Base-by-base conservation (phyloP, 352 stramenopile species). In the Phytophthora kernoviae region DNA sequence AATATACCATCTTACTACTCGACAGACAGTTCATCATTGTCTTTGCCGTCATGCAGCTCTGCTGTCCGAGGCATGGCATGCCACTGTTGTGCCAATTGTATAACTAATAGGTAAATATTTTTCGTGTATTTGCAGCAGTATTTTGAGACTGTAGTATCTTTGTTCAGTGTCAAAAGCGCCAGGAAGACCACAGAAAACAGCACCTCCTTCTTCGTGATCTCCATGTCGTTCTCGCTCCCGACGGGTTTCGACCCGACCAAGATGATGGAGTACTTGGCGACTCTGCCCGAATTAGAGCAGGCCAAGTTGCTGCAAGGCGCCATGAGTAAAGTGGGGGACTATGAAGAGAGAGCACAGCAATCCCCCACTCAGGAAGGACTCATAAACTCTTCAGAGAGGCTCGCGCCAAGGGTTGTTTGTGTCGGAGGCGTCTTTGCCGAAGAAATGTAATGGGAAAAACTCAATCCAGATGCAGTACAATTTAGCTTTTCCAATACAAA, bases 1-100 rank as follows among this genome's bases (percentile, higher is more conserved):
- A 81, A 79, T 73, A 77, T 75, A 75, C 58, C 68, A 75, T 73
- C 64, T 73, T 72, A 74, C 54, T 42, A 60, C 47, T 60, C 34
- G 56, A 37, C 26, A 58, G 44, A 20, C 27, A 47, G 24, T 7
- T 30, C 6, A 7, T 30, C 24, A 7, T 30, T 30, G 24, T 6
- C 3, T 30, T 30, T 30, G 6, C 3, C 3, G 24, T 6, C 24
- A 30, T 30, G 24, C 24, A 7, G 24, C 24, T 6, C 24, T 7
- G 6, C 24, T n/a, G n/a, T n/a, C n/a, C n/a, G n/a, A n/a, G n/a
- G n/a, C n/a, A n/a, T n/a, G n/a, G n/a, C n/a, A n/a, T n/a, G n/a
- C n/a, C n/a, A n/a, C n/a, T n/a, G n/a, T n/a, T n/a, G n/a, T n/a
- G n/a, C n/a, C n/a, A n/a, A n/a, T n/a, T n/a, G n/a, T n/a, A n/a